These are phyloP conservation scores for Botrytis sinoallii DNA, from an alignment of 2,329 filamentous ascomycete species.

Conservation along the genomic window DNA sequence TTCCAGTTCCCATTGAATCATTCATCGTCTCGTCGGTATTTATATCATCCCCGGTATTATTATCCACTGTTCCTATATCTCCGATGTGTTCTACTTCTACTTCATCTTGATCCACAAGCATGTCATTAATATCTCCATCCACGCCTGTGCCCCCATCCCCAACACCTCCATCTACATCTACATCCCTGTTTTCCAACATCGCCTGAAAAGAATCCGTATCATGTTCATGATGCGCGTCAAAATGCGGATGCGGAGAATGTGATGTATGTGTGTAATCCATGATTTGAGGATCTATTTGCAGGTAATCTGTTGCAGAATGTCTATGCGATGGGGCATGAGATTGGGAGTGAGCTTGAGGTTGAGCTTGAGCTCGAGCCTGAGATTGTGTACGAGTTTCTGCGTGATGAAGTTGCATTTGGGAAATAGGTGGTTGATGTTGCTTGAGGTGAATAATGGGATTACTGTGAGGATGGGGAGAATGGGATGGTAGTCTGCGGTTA, in stretches of 20 bases:
- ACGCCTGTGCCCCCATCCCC: slow-evolving; percentile 21
- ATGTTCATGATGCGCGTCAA: slow-evolving; percentile 21
- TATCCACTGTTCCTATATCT: neutral
- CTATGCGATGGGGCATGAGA: neutral
- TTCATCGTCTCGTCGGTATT: neutral
- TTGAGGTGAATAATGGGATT: slow-evolving; percentile 12
- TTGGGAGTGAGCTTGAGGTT: neutral
- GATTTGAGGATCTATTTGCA: slow-evolving; percentile 58
- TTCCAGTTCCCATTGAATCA: neutral
- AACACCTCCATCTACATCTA: slow-evolving; percentile 1
- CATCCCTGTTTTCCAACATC: slow-evolving; percentile 23
- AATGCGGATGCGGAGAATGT: slow-evolving; percentile 17
- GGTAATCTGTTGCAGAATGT: slow-evolving; percentile 34
- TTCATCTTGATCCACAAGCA: slow-evolving; percentile 36
- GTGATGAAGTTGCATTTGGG: slow-evolving; percentile 18
- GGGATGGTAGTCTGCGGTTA: slow-evolving; percentile 31
- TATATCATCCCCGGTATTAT: slow-evolving; percentile 8
- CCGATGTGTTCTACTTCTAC: slow-evolving; percentile 20
- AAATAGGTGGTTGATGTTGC: slow-evolving; percentile 17
- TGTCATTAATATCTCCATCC: slow-evolving; percentile 32
- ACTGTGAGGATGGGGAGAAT: slow-evolving; percentile 18
- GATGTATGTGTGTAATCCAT: slow-evolving; percentile 45
- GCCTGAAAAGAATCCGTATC: slow-evolving; percentile 30
- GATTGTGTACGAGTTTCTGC: slow-evolving; percentile 9
- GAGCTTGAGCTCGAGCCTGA: neutral